These are phyloP conservation scores for Uronychia setigera DNA, from an alignment of 73 alveolate species.

Conservation along the genomic window DNA sequence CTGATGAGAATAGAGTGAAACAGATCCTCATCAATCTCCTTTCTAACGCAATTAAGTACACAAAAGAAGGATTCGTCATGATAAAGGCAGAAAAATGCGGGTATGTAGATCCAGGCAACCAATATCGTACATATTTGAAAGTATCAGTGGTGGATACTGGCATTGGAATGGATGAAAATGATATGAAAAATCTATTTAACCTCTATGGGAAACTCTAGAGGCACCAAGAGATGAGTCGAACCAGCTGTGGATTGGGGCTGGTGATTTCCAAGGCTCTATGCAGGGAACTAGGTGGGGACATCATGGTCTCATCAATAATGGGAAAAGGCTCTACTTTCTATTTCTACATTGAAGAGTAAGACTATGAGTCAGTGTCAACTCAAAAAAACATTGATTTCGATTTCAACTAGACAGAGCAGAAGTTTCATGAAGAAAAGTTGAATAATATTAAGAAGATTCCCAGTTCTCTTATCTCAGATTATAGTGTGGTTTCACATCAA, in stretches of 20 bases:
- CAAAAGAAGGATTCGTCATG: slow-evolving; percentile 12
- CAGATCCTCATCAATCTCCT: slow-evolving; percentile 26
- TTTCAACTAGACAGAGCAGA: no score
- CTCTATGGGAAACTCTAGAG: slow-evolving; percentile 6
- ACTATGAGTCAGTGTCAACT: no score
- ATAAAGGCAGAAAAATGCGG: background rate
- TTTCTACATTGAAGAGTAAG: no score
- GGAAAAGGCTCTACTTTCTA: slow-evolving; percentile 30
- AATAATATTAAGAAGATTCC: no score
- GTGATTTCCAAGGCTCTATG: background rate
- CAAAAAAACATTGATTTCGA: no score
- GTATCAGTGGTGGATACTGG: slow-evolving; percentile 1
- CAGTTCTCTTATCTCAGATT: no score
- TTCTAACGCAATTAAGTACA: slow-evolving; percentile 40
- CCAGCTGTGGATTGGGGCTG: slow-evolving; percentile 20
- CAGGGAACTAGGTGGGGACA: slow-evolving; percentile 23
- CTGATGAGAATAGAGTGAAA: slow-evolving; percentile 22
- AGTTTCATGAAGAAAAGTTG: no score
- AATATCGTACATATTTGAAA: no score
- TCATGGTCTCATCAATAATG: background rate
- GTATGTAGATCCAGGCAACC: no score
- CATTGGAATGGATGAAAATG: background rate
- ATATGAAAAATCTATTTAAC: background rate
- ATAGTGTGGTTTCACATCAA: no score
- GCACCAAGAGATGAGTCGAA: slow-evolving; percentile 1